These are phyloP conservation scores for Talaromyces atroroseus DNA, from an alignment of 2,329 filamentous ascomycete species.

Conservation along the genomic window DNA sequence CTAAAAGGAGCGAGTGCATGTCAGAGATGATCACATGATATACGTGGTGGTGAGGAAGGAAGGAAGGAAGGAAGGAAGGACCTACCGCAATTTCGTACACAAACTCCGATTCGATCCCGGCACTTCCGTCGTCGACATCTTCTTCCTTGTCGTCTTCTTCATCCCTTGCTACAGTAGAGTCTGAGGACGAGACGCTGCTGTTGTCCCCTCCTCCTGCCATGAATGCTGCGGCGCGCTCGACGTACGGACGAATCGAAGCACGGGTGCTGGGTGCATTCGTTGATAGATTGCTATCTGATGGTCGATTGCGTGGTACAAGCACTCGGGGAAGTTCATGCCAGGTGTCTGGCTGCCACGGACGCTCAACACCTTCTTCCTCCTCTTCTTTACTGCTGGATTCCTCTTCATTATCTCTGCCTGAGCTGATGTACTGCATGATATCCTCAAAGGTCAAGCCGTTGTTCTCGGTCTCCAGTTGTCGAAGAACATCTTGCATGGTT, in stretches of 20 bases:
- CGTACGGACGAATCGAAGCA: constrained; percentile 13
- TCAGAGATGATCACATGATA: neutral
- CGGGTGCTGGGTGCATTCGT: constrained; percentile 12
- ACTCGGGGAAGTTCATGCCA: constrained; percentile 1
- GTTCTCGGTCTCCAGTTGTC: constrained; percentile 7
- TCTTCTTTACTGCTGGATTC: neutral
- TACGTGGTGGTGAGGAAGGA: neutral
- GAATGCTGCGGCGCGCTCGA: constrained; percentile 7
- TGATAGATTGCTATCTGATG: constrained; percentile 11
- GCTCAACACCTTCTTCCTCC: neutral
- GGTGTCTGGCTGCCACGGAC: constrained; percentile 13
- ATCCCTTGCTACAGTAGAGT: neutral
- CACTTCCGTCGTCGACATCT: neutral
- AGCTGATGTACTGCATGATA: constrained; percentile 1
- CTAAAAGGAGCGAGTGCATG: neutral
- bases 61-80: neutral
- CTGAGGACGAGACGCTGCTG: neutral
- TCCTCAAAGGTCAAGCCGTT: constrained; percentile 7
- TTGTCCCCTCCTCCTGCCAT: constrained; percentile 2
- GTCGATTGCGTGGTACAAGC: constrained; percentile 1
- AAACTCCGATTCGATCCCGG: neutral
- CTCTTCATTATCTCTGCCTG: neutral
- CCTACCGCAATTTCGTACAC: neutral
- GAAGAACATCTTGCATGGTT: constrained; percentile 11
- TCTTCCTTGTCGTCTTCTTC: neutral